Percentiles rank a stretch among this genome's conserved stretches.
Evolutionary conservation across 306 rosid genomes (phyloP).

Genomic region (Fragaria vesca): DNA sequence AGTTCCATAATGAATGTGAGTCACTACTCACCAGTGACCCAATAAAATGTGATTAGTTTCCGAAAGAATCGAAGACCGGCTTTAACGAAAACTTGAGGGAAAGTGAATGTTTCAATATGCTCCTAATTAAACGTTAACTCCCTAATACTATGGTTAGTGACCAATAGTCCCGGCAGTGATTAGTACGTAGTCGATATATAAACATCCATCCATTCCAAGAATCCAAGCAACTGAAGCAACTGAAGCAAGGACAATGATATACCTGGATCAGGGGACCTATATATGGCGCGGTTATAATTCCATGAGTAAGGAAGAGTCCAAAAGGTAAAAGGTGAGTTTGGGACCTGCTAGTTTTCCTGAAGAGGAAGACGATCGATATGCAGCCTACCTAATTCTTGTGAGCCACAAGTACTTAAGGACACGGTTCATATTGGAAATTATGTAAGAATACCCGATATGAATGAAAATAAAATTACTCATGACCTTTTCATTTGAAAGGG

Average conservation of each 20-base stretch:
- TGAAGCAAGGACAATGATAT: not conserved
- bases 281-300: constrained; percentile 3
- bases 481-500: no score
- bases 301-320: constrained; percentile 5
- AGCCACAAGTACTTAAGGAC: not conserved
- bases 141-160: no score
- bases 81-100: no score
- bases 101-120: no score
- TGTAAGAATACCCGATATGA: no score
- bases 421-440: not conserved
- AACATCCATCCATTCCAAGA: not conserved
- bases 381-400: not conserved
- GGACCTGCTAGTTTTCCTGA: not conserved
- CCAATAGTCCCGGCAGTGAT: not conserved
- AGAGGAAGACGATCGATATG: not conserved
- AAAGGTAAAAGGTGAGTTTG: not conserved
- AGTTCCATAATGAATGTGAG: no score
- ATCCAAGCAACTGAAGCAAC: not conserved
- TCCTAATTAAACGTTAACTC: no score
- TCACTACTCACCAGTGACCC: no score
- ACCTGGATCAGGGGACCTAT: not conserved
- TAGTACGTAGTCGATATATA: not conserved
- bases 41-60: no score
- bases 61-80: no score
- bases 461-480: no score